Evolutionary conservation across 352 stramenopile species (phyloP), one percentile per base, ranked within the genome.

Genomic region (Phytophthora ramorum): DNA sequence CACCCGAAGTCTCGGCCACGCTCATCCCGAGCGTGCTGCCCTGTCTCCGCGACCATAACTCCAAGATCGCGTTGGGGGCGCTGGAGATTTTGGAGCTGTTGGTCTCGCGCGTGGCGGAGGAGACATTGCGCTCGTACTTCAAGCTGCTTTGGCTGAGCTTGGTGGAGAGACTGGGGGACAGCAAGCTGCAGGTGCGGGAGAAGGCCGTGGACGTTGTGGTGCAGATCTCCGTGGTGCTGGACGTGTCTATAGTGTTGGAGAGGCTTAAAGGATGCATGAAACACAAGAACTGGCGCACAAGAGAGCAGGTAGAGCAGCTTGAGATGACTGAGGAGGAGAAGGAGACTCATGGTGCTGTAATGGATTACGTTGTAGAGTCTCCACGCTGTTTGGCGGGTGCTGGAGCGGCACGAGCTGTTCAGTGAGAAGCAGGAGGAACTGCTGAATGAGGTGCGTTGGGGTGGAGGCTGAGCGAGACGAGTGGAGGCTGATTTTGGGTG

Each of bases 221-320:
- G 13, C 53, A 69, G 58, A 73, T 96, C 30, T 77, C 83, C 2
- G 61, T 87, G n/a, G 81, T 89, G 44, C 55, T 94, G 10, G 87
- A 86, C n/a, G 69, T 92, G n/a, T 24, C 62, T 1, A 53, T 60
- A 4, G 69, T 92, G 41, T 65, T 94, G 22, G 85, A 96, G 12
- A 80, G 73, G 30, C 66, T 92, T 6, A 71, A 83, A 52, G 45
- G 2, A 1, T 75, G 65, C 28, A 70, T 73, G 35, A 43, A 38
- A 19, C 88, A 96, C 72, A 94, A 95, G 75, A 96, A 96, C 61
- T 96, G 88, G 88, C 78, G 88, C 19, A 91, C 81, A 6, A 72
- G 88, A 28, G 86, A 95, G 41, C 87, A 93, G 79, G 87, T 95
- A 64, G 5, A 43, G 37, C 26, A 50, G 13, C 24, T 12, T 5